Percentiles rank a stretch among this genome's conserved stretches.
Evolutionary conservation across 345 rosid species (phyloP).

Genomic region (Turnera subulata): DNA sequence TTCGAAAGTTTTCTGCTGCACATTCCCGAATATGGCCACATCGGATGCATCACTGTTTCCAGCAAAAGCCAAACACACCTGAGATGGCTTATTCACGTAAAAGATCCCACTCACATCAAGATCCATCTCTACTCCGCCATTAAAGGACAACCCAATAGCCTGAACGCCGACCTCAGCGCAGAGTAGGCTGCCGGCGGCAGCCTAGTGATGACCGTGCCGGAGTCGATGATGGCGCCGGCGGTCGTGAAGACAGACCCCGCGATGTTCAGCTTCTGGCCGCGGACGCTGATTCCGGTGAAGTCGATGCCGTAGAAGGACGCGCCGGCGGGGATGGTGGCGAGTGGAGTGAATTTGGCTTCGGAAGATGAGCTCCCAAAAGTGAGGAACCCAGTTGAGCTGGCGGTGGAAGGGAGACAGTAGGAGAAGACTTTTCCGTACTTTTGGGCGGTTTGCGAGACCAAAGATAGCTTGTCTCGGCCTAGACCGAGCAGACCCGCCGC

Average conservation of each 20-base stretch:
- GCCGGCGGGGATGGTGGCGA: slow-evolving; percentile 32
- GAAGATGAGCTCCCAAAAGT: slow-evolving; percentile 41
- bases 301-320: slow-evolving; percentile 62
- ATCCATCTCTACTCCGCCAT: slow-evolving; percentile 40
- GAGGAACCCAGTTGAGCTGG: slow-evolving; percentile 66
- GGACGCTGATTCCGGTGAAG: slow-evolving; percentile 53
- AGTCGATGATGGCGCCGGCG: slow-evolving; percentile 66
- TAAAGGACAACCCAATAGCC: slow-evolving; percentile 44
- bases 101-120: slow-evolving; percentile 44
- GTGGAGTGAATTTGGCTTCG: slow-evolving; percentile 52
- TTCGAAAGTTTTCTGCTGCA: slow-evolving; percentile 64
- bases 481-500: slow-evolving; percentile 77
- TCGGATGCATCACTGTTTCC: slow-evolving; percentile 48
- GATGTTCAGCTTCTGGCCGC: slow-evolving; percentile 43
- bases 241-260: slow-evolving; percentile 41
- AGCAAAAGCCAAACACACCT: slow-evolving; percentile 84
- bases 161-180: slow-evolving; percentile 41
- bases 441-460: slow-evolving; percentile 58
- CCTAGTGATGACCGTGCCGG: slow-evolving; percentile 85
- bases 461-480: slow-evolving; percentile 62
- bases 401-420: slow-evolving; percentile 74
- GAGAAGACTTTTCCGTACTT: slow-evolving; percentile 69
- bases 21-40: slow-evolving; percentile 59
- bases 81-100: slow-evolving; percentile 33
- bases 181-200: slow-evolving; percentile 63